phyloP scores from a whole-genome alignment of 345 rosid genomes.

The Pistacia atlantica region DNA sequence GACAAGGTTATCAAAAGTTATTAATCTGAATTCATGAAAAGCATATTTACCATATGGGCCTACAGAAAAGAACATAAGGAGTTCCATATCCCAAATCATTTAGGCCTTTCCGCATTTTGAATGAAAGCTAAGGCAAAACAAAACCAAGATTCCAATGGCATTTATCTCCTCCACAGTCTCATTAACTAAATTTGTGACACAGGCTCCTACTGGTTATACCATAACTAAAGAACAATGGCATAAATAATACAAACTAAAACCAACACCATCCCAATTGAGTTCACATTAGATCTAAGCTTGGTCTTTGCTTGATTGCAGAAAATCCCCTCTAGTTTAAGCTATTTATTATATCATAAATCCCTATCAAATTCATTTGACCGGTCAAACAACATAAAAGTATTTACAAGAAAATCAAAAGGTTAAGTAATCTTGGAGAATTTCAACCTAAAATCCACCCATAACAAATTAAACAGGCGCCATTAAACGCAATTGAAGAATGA shows the following conservation, averaged over 20 bases:
- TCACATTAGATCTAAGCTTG: slow-evolving; percentile 14
- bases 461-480: too few species aligned
- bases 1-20: not conserved
- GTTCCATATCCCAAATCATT: not conserved
- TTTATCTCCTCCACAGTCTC: not conserved
- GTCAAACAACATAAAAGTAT: not conserved
- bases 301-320: not conserved
- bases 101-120: not conserved
- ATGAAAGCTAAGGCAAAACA: not conserved
- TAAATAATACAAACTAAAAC: not conserved
- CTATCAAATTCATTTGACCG: not conserved
- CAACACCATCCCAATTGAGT: not conserved
- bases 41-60: not conserved
- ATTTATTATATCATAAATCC: not conserved
- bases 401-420: not conserved
- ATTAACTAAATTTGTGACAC: not conserved
- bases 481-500: not conserved
- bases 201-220: not conserved
- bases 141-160: not conserved
- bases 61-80: not conserved
- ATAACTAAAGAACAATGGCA: not conserved
- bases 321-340: not conserved
- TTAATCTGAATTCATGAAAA: not conserved
- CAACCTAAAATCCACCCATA: not conserved
- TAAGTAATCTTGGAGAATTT: too few species aligned